These are phyloP conservation scores for Fusarium duplospermum DNA, from an alignment of 2,329 filamentous ascomycete species.

Conservation along the genomic window DNA sequence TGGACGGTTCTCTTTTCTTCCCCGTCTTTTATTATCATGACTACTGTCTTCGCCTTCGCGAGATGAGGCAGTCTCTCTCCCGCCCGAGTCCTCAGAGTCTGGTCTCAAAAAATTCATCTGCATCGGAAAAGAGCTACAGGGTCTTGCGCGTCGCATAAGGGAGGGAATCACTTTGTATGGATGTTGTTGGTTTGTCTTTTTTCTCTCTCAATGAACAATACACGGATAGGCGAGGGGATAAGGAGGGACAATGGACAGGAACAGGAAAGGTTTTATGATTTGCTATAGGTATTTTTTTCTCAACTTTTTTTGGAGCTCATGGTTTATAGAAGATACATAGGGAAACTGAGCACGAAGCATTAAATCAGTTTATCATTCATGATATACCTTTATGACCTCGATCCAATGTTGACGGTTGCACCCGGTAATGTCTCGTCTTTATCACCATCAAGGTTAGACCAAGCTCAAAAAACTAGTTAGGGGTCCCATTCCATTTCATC, in stretches of 20 bases:
- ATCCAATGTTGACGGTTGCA: not conserved
- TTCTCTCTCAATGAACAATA: slow-evolving; percentile 17
- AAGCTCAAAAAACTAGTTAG: not conserved
- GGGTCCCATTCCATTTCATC: not conserved
- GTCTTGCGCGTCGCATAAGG: not conserved
- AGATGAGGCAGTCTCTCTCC: not conserved
- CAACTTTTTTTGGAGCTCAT: not conserved
- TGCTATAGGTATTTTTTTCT: slow-evolving; percentile 26
- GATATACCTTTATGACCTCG: not conserved
- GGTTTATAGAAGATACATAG: not conserved
- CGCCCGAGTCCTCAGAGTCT: not conserved
- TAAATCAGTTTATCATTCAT: not conserved
- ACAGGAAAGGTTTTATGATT: slow-evolving; percentile 8
- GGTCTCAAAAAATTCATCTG: not conserved
- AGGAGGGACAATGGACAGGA: not conserved
- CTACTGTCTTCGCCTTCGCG: not conserved
- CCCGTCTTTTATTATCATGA: not conserved
- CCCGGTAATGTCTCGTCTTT: not conserved
- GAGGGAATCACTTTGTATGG: not conserved
- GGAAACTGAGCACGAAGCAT: not conserved
- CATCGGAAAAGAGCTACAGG: not conserved
- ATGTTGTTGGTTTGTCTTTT: not conserved
- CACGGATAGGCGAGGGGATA: slow-evolving; percentile 12
- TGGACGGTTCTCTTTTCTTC: not conserved
- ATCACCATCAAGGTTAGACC: not conserved